Conservation (phyloP, 805 yeast genomes). For the Barnettozyma sp. region DNA sequence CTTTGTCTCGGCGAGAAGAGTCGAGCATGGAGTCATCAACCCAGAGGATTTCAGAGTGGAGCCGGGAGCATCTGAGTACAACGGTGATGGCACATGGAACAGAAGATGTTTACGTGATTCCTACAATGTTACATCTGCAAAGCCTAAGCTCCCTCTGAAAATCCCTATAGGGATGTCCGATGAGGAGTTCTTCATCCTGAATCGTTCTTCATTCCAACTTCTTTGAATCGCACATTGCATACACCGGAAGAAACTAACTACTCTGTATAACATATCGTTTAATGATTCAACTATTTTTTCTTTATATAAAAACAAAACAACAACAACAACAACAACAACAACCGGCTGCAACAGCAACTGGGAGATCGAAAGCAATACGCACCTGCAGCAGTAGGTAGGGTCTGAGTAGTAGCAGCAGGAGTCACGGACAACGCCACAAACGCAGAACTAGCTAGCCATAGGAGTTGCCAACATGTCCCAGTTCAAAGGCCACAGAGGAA, state of each 20-base stretch:
- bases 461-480: slow-evolving; percentile 16
- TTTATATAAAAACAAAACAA: no score
- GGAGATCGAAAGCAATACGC: no score
- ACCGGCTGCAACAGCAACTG: no score
- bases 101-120: slow-evolving; percentile 17
- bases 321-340: no score
- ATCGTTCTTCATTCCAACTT: slow-evolving; percentile 13
- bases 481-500: slow-evolving; percentile 35
- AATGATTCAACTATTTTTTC: no score
- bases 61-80: slow-evolving; percentile 21
- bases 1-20: slow-evolving; percentile 17
- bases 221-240: no score
- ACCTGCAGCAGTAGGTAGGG: no score
- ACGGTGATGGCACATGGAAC: slow-evolving; percentile 24
- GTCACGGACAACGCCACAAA: no score
- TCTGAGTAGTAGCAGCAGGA: no score
- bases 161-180: slow-evolving; percentile 23
- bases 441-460: neutral
- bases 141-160: slow-evolving; percentile 23
- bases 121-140: slow-evolving; percentile 5
- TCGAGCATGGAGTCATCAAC: slow-evolving; percentile 16
- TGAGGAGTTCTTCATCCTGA: slow-evolving; percentile 20
- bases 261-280: no score
- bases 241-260: no score
- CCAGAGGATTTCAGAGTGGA: slow-evolving; percentile 18